Evolutionary conservation across 2,329 filamentous ascomycete species (phyloP).

Genomic region (Nannizzia gypsea): DNA sequence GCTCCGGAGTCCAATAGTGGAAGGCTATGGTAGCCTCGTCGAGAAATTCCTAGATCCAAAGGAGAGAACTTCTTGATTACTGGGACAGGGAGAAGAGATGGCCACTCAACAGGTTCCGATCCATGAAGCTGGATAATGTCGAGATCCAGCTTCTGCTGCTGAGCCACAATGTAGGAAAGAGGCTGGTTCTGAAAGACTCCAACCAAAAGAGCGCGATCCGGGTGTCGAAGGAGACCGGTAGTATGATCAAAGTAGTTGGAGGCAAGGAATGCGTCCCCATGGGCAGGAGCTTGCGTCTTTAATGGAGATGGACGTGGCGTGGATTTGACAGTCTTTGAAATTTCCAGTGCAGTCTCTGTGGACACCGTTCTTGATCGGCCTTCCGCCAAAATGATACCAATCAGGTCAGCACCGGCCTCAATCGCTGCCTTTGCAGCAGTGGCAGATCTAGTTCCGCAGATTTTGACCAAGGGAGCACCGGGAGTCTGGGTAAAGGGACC

Average conservation of each 20-base stretch:
- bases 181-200: constrained; percentile 92
- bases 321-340: constrained; percentile 63
- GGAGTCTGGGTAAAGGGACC: constrained; percentile 16
- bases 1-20: constrained; percentile 78
- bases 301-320: constrained; percentile 23
- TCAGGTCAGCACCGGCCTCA: constrained; percentile 75
- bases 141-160: constrained; percentile 63
- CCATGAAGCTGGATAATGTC: constrained; percentile 92
- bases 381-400: constrained; percentile 84
- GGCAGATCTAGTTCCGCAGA: constrained; percentile 77
- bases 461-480: constrained; percentile 63
- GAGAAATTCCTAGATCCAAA: constrained; percentile 56
- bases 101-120: constrained; percentile 85
- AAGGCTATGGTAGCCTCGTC: constrained; percentile 68
- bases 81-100: constrained; percentile 74
- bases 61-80: constrained; percentile 80
- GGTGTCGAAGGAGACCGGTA: constrained; percentile 37
- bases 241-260: constrained; percentile 60
- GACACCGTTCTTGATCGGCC: constrained; percentile 69
- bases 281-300: constrained; percentile 8
- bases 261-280: constrained; percentile 19
- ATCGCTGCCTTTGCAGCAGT: constrained; percentile 72
- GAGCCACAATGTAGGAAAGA: constrained; percentile 64
- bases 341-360: constrained; percentile 64
- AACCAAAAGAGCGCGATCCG: constrained; percentile 61